Evolutionary conservation across 352 stramenopile genomes (phyloP), one percentile per base, ranked within the genome.

Genomic region (Pythium plurisporium): DNA sequence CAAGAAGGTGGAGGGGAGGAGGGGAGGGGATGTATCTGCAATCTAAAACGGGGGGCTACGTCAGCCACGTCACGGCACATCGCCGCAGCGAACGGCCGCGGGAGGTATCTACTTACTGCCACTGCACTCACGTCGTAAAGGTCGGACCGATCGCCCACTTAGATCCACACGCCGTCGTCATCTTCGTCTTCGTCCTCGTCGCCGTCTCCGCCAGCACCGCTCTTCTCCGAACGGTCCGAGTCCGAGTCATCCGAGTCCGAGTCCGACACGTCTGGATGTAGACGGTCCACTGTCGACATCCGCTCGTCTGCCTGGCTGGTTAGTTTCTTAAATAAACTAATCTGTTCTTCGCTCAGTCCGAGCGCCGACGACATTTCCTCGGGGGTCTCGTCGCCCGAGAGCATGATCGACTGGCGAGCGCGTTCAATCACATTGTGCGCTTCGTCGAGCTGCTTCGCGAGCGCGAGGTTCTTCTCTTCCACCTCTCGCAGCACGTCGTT

Each of bases 261-360:
- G 49, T 91, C 80, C 59, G 85, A 53, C 22, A 55, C 80, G 26
- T 89, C 74, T 30, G 82, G 82, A 64, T 94, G 81, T 58, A 89
- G 61, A 14, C 75, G 72, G 60, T 92, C 84, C 57, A 94, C 79
- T 66, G 87, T 90, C 59, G 84, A 94, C 80, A 82, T 76, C 45
- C 84, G 84, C 68, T 94, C 82, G 31, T 94, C 84, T 27, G 82
- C 81, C 53, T 94, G 74, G 71, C 67, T 90, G 62, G 80, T 91
- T 68, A 94, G 82, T 79, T 94, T 94, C 79, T 92, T 92, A 73
- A 94, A 94, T 83, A 94, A 86, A 81, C 74, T 91, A 81, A 94
- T 91, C 63, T 94, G 84, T 55, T 92, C 82, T 22, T 88, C 74
- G 65, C 73, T 91, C 62, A 94, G 54, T 25, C 77, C 82, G 15